Conservation (phyloP, 2,329 filamentous ascomycete species). For the Tolypocladium amazonense region DNA sequence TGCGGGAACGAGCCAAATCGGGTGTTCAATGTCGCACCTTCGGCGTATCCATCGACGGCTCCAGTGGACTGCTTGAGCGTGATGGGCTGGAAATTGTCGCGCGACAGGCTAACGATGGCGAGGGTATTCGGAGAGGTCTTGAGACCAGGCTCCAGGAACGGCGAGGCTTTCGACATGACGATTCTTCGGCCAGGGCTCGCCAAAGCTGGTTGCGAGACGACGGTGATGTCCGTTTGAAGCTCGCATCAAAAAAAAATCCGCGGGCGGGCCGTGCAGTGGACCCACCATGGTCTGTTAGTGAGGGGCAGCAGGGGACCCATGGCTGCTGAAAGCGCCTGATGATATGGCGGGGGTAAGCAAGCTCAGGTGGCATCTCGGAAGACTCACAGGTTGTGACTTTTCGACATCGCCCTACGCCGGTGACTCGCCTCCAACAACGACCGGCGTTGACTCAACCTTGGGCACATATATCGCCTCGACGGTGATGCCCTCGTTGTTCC, state of each 20-base stretch:
- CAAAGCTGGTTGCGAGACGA: neutral
- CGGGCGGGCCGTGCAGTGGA: neutral
- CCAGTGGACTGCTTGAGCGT: constrained; percentile 53
- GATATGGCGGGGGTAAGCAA: neutral
- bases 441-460: neutral
- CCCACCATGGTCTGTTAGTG: neutral
- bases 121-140: constrained; percentile 55
- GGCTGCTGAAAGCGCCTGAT: neutral
- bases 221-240: neutral
- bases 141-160: constrained; percentile 65
- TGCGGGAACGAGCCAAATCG: constrained; percentile 88
- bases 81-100: constrained; percentile 73
- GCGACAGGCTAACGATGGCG: constrained; percentile 78
- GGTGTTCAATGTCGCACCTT: constrained; percentile 77
- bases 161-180: constrained; percentile 43
- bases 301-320: neutral
- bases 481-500: constrained; percentile 8
- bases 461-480: neutral
- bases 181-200: neutral
- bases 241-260: neutral
- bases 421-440: constrained; percentile 6
- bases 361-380: neutral
- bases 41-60: constrained; percentile 59
- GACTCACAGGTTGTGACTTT: neutral
- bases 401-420: neutral